Evolutionary conservation across 345 rosid genomes (phyloP), one percentile per base, ranked within the genome.

Genomic region (Euclidium syriacum): DNA sequence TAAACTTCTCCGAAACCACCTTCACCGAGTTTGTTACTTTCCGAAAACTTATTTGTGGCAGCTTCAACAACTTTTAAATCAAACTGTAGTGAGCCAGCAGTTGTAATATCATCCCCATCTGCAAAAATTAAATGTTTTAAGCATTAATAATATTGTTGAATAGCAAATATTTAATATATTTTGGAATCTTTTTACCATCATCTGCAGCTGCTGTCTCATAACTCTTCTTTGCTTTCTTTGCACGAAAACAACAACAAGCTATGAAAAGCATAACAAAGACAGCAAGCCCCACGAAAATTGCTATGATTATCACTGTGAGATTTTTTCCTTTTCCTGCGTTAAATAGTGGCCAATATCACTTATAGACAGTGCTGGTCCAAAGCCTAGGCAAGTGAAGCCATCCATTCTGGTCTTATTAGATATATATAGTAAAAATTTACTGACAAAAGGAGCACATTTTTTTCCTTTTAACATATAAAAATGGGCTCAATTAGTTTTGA

Each of bases 1-100:
- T 76, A 86, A 65, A 88, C 94, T 39, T 63, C 69, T 24, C 90
- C 85, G 7, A 85, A 83, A 33, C 92, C 96, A 29, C 96, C 92
- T 70, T 62, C 77, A 15, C 96, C 96, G 18, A 85, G 74, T 64
- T 76, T 80, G 42, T 84, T 80, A 18, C 67, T 36, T 4, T 19
- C 36, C 0, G 83, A 75, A 71, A 88, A 86, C 10, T 74, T 62
- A n/a, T 79, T 36, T 25, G 86, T 81, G 0, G 91, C 88, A 17
- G 52, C 61, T 78, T 75, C 58, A 26, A 86, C 44, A 7, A 73
- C 63, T 17, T 16, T 64, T 0, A 82, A 65, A 49, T 79, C 78
- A 29, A 58, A 74, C 57, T 85, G 83, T 46, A 82, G 49, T 9
- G 84, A 74, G 4, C 80, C 85, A 52, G 38, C 64, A 33, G 39